Evolutionary conservation across 2,329 filamentous ascomycete genomes (phyloP).

Genomic region (Aspergillus fumigatus): DNA sequence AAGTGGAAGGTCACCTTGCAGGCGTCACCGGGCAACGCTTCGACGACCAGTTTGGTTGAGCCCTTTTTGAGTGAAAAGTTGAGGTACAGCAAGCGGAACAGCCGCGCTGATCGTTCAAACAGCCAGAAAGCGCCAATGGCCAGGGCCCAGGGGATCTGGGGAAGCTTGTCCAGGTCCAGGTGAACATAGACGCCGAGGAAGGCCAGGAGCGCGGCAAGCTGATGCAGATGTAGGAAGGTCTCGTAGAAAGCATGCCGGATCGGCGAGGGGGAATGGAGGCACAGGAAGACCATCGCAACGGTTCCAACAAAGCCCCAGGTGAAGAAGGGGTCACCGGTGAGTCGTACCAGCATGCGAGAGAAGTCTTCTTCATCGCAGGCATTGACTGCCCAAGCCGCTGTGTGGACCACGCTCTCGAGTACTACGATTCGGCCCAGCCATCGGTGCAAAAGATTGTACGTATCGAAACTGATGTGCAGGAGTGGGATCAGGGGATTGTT

Average conservation of each 20-base stretch:
- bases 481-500: conserved; percentile 87
- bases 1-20: conserved; percentile 59
- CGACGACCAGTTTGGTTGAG: conserved; percentile 50
- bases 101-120: conserved; percentile 43
- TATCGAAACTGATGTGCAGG: conserved; percentile 88
- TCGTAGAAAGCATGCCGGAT: conserved; percentile 46
- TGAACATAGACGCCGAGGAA: conserved; percentile 44
- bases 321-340: conserved; percentile 39
- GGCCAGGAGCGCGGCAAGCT: conserved; percentile 40
- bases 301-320: conserved; percentile 44
- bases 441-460: conserved; percentile 85
- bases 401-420: conserved; percentile 67
- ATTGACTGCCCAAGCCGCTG: conserved; percentile 72
- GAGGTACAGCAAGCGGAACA: conserved; percentile 49
- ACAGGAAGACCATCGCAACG: conserved; percentile 36
- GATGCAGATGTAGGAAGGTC: conserved; percentile 46
- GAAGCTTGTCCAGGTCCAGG: conserved; percentile 37
- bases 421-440: conserved; percentile 76
- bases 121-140: conserved; percentile 37
- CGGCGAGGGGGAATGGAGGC: conserved; percentile 41
- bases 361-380: conserved; percentile 41
- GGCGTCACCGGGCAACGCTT: conserved; percentile 57
- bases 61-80: conserved; percentile 49
- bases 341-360: conserved; percentile 28
- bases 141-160: conserved; percentile 38